Evolutionary conservation across 176 grass and related monocot species (phyloP).

Genomic region (Paspalum notatum): DNA sequence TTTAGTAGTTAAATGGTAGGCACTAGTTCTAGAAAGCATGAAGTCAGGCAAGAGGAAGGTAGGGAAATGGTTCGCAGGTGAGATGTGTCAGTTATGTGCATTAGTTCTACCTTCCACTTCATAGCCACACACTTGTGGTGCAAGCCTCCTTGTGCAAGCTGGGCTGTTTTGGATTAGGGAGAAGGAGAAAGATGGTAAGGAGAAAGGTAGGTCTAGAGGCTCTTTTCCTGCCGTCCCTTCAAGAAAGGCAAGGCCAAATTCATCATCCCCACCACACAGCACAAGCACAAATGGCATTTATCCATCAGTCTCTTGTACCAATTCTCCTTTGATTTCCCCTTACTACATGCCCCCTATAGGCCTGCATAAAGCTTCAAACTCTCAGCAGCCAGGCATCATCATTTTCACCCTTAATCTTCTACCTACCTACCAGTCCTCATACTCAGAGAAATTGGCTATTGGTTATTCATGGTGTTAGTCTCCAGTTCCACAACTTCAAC

Average conservation of each 20-base stretch:
- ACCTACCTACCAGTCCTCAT: constrained; percentile 56
- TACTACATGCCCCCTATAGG: constrained; percentile 53
- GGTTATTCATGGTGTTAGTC: constrained; percentile 46
- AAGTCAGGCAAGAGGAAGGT: constrained; percentile 50
- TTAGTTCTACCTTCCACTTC: constrained; percentile 67
- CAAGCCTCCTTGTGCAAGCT: constrained; percentile 53
- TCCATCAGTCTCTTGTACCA: constrained; percentile 48
- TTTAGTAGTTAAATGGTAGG: constrained; percentile 56
- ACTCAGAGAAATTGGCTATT: constrained; percentile 40
- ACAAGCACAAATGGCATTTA: constrained; percentile 36
- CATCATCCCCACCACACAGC: constrained; percentile 49
- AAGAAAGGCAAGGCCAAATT: constrained; percentile 21
- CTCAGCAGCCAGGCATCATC: constrained; percentile 18
- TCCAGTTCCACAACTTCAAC: constrained; percentile 47
- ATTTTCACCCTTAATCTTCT: constrained; percentile 46
- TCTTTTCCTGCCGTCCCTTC: constrained; percentile 43
- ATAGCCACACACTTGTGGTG: constrained; percentile 59
- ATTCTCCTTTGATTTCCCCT: constrained; percentile 45
- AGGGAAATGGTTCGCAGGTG: constrained; percentile 58
- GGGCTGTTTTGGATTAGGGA: constrained; percentile 50
- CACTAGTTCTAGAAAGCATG: constrained; percentile 56
- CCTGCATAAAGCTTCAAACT: constrained; percentile 60
- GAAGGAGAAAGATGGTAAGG: constrained; percentile 45
- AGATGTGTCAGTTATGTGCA: constrained; percentile 52
- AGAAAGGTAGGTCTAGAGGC: constrained; percentile 49